Base-by-base conservation (phyloP, 2,329 filamentous ascomycete species). In the Pyrenophora graminea region DNA sequence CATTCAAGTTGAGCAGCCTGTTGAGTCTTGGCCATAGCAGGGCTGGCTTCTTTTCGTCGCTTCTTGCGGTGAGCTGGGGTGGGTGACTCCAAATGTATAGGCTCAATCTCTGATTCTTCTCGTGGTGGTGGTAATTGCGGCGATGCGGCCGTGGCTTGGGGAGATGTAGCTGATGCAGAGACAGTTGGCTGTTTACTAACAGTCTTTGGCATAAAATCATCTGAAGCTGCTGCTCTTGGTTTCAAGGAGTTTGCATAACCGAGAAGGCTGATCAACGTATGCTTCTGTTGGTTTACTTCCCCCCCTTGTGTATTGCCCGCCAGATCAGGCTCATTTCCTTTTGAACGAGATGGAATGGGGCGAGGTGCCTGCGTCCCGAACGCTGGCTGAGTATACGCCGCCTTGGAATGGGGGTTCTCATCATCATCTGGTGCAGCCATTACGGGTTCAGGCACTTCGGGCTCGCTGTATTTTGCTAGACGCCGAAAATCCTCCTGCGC, bases 361-460 rank as follows among this genome's bases (percentile, higher is more conserved):
- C 55, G 58, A 12, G 42, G 49, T 1, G 63, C 1, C 41, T 70
- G 68, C 3, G 65, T 68, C 12, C 41, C 61, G 40, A 61, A 67
- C 0, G 60, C 47, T 25, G 53, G 18, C 32, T 70, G 68, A 0
- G 67, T 66, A 37, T 61, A 39, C 7, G 53, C 49, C 12, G 18
- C 19, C 34, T 69, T 66, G 7, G 62, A 64, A 32, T 55, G 45
- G 7, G 45, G 48, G 8, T 50, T 43, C 6, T 18, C 30, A 18
- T 50, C 19, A 12, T 44, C 36, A 15, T 30, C 15, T 7, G 27
- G 18, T 48, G 10, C 17, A 25, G 55, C 39, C 55, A 61, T 62
- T 19, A 38, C 42, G 39, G 27, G 27, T 4, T 59, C 53, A 33
- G 54, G 33, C 18, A 19, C 38, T 31, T 38, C 45, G 32, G 30